Base-by-base conservation (phyloP, 2,329 filamentous ascomycete species). In the Colletotrichum paranaense region DNA sequence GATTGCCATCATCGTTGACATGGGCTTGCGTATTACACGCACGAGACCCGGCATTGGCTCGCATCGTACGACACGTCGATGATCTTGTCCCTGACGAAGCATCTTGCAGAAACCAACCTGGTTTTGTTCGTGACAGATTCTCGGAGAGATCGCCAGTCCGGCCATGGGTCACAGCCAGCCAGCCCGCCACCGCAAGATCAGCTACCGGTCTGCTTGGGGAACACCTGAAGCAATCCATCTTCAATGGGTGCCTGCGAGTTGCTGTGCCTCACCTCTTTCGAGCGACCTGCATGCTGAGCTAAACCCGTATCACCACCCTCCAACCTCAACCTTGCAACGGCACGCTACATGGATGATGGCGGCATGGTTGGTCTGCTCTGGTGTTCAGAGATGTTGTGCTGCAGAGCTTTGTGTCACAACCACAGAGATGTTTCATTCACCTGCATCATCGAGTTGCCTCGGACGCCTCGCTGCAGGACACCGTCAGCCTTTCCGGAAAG, bases 371-470 rank as follows among this genome's bases (percentile, higher is more conserved):
- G 67, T 63, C 67, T 67, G 62, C 57, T 59, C 60, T 66, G 22
- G 22, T 60, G 35, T 9, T 42, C 53, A 53, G 57, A 53, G 28
- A 68, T 56, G 26, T 35, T 59, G 52, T 60, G 72, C 62, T 74
- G 68, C 72, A 72, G 62, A 74, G 68, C 60, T 62, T 26, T 73
- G 71, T 71, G 71, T 66, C 58, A 71, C 62, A 38, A 53, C 56
- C 67, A 42, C 35, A 65, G 38, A 53, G 19, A 52, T 71, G 66
- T 66, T 67, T 74, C 66, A 53, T 71, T 67, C 52, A 63, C 71
- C 73, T 75, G 73, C 73, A 75, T 67, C 71, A 75, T 75, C 73
- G 66, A 67, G 62, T 74, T 53, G 56, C 46, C 66, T 72, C 38
- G 49, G 62, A 73, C 67, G 71, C 71, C 71, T 66, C 62, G 55